These are phyloP conservation scores for Penicillium italicum DNA, from an alignment of 2,329 filamentous ascomycete species.

Conservation along the genomic window DNA sequence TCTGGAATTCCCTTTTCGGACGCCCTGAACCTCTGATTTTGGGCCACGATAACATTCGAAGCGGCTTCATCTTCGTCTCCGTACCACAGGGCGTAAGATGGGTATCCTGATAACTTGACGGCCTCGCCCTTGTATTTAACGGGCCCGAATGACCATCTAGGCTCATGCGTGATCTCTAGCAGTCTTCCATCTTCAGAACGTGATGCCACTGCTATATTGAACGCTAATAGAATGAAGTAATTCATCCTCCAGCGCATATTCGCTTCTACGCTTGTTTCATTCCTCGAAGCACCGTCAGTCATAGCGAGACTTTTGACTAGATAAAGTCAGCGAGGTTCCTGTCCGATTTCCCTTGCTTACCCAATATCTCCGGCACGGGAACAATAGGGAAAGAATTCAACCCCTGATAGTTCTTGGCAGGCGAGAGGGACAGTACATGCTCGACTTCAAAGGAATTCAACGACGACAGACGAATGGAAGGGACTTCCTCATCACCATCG, in stretches of 20 bases:
- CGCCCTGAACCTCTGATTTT: neutral
- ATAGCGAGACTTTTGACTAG: neutral
- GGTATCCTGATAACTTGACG: neutral
- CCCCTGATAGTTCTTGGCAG: neutral
- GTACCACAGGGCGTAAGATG: constrained; percentile 1
- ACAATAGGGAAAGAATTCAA: neutral
- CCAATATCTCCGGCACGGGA: neutral
- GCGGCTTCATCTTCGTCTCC: constrained; percentile 2
- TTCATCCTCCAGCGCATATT: constrained; percentile 1
- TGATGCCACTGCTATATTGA: neutral
- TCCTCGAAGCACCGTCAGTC: neutral
- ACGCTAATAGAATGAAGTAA: neutral
- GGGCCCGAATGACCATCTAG: constrained; percentile 1
- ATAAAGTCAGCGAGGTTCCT: neutral
- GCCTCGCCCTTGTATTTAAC: neutral
- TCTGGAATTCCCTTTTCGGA: neutral
- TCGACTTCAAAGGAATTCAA: neutral
- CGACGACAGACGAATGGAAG: neutral
- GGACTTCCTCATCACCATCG: neutral
- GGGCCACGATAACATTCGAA: neutral
- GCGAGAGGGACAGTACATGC: neutral
- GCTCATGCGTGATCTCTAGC: neutral
- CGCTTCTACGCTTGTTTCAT: neutral
- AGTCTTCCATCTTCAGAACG: neutral
- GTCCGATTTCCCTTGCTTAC: neutral